Base-by-base conservation (phyloP, 306 rosid species). In the Heteromeles arbutifolia region DNA sequence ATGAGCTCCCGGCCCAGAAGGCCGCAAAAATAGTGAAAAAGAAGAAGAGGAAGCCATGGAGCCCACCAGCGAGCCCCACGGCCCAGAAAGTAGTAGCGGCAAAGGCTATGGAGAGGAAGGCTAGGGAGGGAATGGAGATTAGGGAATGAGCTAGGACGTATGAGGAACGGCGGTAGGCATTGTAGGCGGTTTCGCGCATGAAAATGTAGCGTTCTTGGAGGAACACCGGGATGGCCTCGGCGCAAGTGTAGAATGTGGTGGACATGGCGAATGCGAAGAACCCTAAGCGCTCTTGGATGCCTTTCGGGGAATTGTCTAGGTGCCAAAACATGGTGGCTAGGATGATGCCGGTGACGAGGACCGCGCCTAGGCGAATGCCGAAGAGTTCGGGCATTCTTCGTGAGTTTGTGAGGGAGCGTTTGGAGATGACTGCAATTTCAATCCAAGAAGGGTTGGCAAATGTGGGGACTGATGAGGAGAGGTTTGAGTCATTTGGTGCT, bases 181-280 rank as follows among this genome's bases (percentile, higher is more conserved):
- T 91, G 87, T 88, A 85, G 4, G 97, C 95, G 0, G 98, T 94
- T 72, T 94, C 98, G 28, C 98, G 87, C 96, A 94, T 94, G 89
- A 94, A 94, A n/a, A 94, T 94, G 84, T 92, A 92, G 14, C 98
- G 92, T 69, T 94, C 98, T 81, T 94, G 98, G 50, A 94, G 93
- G 77, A 94, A 94, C 3, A 83, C 83, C 0, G 98, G 98, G 12
- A 94, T 84, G 28, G 97, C 96, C 76, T 94, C 98, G 0, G 98
- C 98, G 59, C 98, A 92, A 0, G 97, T 92, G 86, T 94, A 94
- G 79, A 88, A 91, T 2, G 92, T 94, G 6, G 98, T 94, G 67
- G 98, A 94, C 95, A 94, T 90, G 57, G 98, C 96, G 25, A 94
- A 94, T 0, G 98, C 98, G 74, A 94, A 88, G 83, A 94, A 92